A percentile compares a stretch with the other conserved stretches of the same genome.
phyloP scores from a whole-genome alignment of 352 stramenopile species.

The Pythium brachiatum region DNA sequence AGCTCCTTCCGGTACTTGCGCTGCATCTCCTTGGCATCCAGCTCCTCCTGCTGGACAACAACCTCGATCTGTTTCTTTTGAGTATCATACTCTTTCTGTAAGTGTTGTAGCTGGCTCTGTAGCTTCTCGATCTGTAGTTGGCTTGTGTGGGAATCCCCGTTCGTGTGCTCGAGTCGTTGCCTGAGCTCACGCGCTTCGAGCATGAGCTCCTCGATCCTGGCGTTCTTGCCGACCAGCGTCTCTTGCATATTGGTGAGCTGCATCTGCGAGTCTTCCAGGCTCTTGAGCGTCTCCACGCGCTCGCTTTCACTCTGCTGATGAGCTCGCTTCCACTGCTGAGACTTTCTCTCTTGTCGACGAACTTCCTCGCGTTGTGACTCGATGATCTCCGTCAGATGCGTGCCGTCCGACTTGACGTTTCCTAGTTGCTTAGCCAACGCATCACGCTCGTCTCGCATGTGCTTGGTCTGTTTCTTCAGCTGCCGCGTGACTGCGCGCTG shows the following conservation, averaged over 20 bases:
- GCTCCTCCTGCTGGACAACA: constrained; percentile 27
- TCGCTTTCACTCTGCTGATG: constrained; percentile 24
- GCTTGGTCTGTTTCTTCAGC: constrained; percentile 37
- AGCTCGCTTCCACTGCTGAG: constrained; percentile 24
- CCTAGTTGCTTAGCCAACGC: constrained; percentile 38
- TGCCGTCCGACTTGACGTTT: constrained; percentile 34
- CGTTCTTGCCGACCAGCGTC: constrained; percentile 37
- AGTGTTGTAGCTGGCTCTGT: constrained; percentile 25
- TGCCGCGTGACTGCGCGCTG: constrained; percentile 32
- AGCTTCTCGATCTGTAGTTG: constrained; percentile 5
- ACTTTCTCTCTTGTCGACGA: constrained; percentile 28
- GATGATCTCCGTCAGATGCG: constrained; percentile 41
- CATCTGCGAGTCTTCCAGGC: constrained; percentile 24
- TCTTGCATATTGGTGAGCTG: constrained; percentile 34
- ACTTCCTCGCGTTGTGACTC: constrained; percentile 34
- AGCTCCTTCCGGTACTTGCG: constrained; percentile 38
- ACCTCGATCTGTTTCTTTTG: constrained; percentile 17
- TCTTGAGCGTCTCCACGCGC: constrained; percentile 10
- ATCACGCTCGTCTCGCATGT: constrained; percentile 34
- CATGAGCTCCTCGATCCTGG: constrained; percentile 23
- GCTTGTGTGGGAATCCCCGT: not conserved
- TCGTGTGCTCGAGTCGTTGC: not conserved
- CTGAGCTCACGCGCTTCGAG: not conserved
- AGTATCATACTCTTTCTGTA: constrained; percentile 23
- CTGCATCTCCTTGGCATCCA: constrained; percentile 21